Percentiles rank a stretch among this genome's conserved stretches.
Conservation (phyloP, 768 basidiomycete genomes). For the Russula earlei region DNA sequence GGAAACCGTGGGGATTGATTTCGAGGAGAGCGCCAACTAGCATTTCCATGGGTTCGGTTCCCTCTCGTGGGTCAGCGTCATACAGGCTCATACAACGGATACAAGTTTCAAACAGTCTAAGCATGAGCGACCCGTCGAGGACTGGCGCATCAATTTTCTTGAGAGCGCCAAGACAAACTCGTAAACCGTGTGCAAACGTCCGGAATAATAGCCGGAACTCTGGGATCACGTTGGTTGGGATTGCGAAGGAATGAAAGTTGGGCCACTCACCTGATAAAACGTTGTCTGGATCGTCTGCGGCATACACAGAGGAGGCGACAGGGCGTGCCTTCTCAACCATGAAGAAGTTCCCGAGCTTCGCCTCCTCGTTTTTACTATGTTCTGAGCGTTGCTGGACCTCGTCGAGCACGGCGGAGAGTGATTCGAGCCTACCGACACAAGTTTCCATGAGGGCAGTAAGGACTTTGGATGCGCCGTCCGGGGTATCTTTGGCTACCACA, state of each 20-base stretch:
- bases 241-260: constrained; percentile 5
- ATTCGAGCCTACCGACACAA: constrained; percentile 76
- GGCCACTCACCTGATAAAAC: constrained; percentile 58
- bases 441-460: constrained; percentile 72
- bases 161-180: constrained; percentile 64
- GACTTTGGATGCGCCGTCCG: constrained; percentile 57
- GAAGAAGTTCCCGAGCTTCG: constrained; percentile 41
- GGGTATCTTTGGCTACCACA: constrained; percentile 65
- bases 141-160: constrained; percentile 71
- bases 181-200: constrained; percentile 81
- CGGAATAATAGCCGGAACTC: constrained; percentile 83
- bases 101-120: constrained; percentile 78
- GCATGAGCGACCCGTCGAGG: constrained; percentile 80
- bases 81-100: constrained; percentile 80
- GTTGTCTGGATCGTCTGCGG: constrained; percentile 75
- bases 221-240: constrained; percentile 26
- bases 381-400: constrained; percentile 46
- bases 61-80: constrained; percentile 57
- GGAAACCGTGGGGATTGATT: constrained; percentile 85
- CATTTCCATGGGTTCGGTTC: constrained; percentile 78
- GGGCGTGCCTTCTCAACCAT: constrained; percentile 83
- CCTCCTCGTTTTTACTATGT: constrained; percentile 32
- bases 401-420: constrained; percentile 56
- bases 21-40: constrained; percentile 65
- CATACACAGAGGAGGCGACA: constrained; percentile 65